A percentile compares a stretch with the other conserved stretches of the same genome.
Conservation (phyloP, 1,284 basidiomycete species). For the Cystobasidium slooffiae region DNA sequence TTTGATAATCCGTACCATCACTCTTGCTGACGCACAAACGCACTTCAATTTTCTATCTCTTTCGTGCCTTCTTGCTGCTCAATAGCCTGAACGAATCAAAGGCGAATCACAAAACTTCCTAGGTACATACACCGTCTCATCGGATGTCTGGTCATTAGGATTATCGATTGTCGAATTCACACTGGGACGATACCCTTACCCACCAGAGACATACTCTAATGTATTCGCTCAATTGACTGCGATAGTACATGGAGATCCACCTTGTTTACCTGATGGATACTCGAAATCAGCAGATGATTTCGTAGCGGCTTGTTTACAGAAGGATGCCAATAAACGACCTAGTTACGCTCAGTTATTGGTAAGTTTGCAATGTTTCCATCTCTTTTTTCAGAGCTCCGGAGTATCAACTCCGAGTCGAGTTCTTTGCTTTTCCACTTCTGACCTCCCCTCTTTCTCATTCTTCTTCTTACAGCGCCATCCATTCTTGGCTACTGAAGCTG, state of each 20-base stretch:
- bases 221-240: conserved; percentile 95
- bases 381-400: not conserved
- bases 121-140: conserved; percentile 92
- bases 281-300: conserved; percentile 59
- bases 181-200: conserved; percentile 91
- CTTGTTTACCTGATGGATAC: conserved; percentile 69
- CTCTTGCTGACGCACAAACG: no score
- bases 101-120: conserved; percentile 85
- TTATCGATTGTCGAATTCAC: conserved; percentile 93
- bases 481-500: conserved; percentile 63
- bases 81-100: conserved; percentile 89
- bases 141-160: conserved; percentile 98
- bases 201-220: conserved; percentile 96
- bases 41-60: not conserved
- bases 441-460: not conserved
- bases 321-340: conserved; percentile 75
- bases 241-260: conserved; percentile 92
- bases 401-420: not conserved
- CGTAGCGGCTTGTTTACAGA: conserved; percentile 66
- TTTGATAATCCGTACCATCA: no score
- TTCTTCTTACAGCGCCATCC: conserved; percentile 64
- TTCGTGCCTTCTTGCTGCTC: conserved; percentile 16
- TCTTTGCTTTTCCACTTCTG: not conserved
- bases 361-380: conserved; percentile 52
- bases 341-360: conserved; percentile 83